Percentiles rank a stretch among this genome's conserved stretches.
phyloP scores from a whole-genome alignment of 2,329 filamentous ascomycete genomes.

The Ceratocystis ficicola region DNA sequence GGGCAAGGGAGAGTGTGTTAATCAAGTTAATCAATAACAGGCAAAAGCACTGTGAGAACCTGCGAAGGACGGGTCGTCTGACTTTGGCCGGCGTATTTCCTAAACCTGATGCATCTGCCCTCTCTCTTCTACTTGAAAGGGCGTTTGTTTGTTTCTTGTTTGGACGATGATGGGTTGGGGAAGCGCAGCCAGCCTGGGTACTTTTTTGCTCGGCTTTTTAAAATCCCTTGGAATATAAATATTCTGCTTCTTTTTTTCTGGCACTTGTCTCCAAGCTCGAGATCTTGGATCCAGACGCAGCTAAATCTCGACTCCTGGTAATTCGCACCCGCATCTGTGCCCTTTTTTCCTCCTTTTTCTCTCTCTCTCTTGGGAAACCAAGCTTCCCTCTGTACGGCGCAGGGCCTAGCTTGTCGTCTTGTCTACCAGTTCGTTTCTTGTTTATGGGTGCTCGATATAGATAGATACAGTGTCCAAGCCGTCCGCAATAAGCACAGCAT shows the following conservation, averaged over 20 bases:
- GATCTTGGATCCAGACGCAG: not conserved
- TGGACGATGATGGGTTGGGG: not conserved
- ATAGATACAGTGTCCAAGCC: not conserved
- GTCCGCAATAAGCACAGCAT: not conserved
- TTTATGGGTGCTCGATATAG: not conserved
- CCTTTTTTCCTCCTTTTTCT: not conserved
- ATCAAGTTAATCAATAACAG: too few species aligned
- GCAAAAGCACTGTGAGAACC: not conserved
- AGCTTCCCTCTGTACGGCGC: not conserved
- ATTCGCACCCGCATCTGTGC: not conserved
- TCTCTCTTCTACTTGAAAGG: too few species aligned
- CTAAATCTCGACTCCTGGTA: not conserved
- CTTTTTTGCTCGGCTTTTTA: not conserved
- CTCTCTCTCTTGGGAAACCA: not conserved
- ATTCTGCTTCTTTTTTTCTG: not conserved
- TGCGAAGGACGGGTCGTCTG: not conserved
- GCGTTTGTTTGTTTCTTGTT: not conserved
- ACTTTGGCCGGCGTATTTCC: not conserved
- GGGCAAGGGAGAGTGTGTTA: too few species aligned
- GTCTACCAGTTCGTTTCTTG: not conserved
- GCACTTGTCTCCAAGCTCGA: not conserved
- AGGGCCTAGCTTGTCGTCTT: not conserved
- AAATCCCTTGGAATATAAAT: not conserved
- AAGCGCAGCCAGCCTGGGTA: not conserved
- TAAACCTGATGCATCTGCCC: not conserved